These are phyloP conservation scores for Filobasidium floriforme DNA, from an alignment of 768 basidiomycete genomes.

Conservation along the genomic window DNA sequence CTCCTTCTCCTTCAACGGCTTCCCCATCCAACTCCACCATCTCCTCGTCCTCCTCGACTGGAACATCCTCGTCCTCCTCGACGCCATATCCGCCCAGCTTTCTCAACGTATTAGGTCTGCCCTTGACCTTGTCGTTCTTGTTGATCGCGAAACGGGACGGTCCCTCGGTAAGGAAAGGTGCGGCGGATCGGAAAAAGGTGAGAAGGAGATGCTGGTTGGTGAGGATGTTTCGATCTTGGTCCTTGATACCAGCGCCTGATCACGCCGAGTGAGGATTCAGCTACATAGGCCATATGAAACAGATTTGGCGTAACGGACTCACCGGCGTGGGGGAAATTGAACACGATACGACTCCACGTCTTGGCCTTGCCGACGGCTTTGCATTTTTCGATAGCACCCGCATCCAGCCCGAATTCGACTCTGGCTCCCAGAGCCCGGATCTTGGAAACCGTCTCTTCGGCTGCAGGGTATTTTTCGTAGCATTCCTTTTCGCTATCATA, in stretches of 20 bases:
- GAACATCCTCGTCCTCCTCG: background rate
- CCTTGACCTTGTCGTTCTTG: constrained; percentile 2
- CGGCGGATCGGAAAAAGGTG: constrained; percentile 68
- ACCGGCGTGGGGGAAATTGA: constrained; percentile 98
- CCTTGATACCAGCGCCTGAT: constrained; percentile 63
- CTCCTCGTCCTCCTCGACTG: constrained; percentile 5
- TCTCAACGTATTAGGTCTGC: constrained; percentile 1
- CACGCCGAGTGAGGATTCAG: background rate
- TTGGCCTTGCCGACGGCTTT: constrained; percentile 10
- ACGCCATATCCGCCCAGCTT: background rate
- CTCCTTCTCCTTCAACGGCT: constrained; percentile 47
- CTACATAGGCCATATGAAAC: background rate
- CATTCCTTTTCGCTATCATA: constrained; percentile 73
- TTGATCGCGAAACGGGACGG: constrained; percentile 44
- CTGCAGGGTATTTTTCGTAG: constrained; percentile 69
- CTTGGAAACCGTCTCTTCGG: constrained; percentile 54
- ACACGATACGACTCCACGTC: constrained; percentile 71
- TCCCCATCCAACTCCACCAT: constrained; percentile 45
- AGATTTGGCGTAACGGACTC: constrained; percentile 28
- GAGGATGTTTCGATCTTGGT: constrained; percentile 86
- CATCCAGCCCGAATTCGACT: constrained; percentile 77
- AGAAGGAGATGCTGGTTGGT: constrained; percentile 79
- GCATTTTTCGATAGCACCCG: constrained; percentile 62
- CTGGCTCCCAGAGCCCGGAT: constrained; percentile 58
- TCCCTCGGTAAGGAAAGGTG: constrained; percentile 57